Evolutionary conservation across 148 eudicot genomes (phyloP), one percentile per base, ranked within the genome.

Genomic region (Rhododendron molle): DNA sequence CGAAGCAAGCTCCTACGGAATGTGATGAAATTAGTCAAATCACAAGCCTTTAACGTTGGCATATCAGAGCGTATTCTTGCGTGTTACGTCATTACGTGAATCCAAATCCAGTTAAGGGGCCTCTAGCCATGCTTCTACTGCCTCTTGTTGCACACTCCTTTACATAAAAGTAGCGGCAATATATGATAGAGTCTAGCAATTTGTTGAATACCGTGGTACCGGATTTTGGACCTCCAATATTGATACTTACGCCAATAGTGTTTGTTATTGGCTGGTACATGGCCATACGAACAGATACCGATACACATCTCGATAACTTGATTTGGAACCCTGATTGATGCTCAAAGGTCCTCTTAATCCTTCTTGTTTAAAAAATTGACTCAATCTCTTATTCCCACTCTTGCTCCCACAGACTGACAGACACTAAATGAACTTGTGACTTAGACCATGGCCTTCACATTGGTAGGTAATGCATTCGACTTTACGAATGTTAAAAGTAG

Each of bases 81-180:
- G 7, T 40, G 7, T 40, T 40, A 40, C 44, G 8, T 40, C n/a
- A n/a, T 8, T 20, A 11, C 10, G 3, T 77, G 30, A 77, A 77
- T 43, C 50, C 7, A 43, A 23, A 77, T 36, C 78, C 40, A 20
- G 78, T 34, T 32, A 34, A 20, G 20, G 46, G 13, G 26, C 38
- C 26, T 38, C 21, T 90, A 83, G 91, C 90, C 90, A 89, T 84
- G 93, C 92, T 72, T 91, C 91, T 21, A 86, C 90, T 44, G 92
- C 91, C 36, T 86, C 89, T 88, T 88, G 30, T 81, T 90, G 86
- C 44, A 71, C 15, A 69, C 32, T 71, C 78, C 8, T 47, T 71
- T 32, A 52, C 43, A 26, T 30, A 49, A 12, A 28, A n/a, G 82
- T 80, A 15, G 65, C 14, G 3, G 81, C 56, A n/a, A 44, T 11